Evolutionary conservation across 805 yeast genomes (phyloP), one percentile per base, ranked within the genome.

Genomic region (Metschnikowia baotianmanensis): DNA sequence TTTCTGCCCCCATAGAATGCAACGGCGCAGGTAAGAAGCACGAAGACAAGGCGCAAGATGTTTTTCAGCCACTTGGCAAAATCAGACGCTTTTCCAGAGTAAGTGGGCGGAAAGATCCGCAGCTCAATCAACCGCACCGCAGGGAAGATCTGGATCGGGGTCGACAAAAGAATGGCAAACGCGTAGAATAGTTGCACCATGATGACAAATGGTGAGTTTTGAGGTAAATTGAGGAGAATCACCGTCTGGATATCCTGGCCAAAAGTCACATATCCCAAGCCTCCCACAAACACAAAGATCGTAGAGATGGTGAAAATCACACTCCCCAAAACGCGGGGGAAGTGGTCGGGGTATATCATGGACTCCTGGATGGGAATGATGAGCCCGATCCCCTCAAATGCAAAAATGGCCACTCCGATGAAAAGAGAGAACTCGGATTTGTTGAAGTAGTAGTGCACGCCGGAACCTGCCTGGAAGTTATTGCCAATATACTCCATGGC

Each of bases 321-420:
- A 34, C 74, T 58, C 12, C 71, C 69, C 37, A 86, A 61, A 1
- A 85, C 86, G 40, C 69, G 57, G 13, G 91, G 89, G 56, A 83
- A 86, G 47, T 83, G 74, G 46, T 80, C 79, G 1, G 93, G 93
- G 50, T 82, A 64, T 36, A 71, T 74, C 93, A 86, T 86, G 1
- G 93, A 82, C 51, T 85, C 86, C 54, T 85, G 88, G 38, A 86
- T 82, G 0, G 95, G 95, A 18, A 86, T 82, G 36, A 86, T 82
- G 34, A 86, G 67, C 0, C 95, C 93, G 42, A 86, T 84, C 1
- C 95, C 95, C 63, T 86, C 95, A 56, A 84, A 86, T n/a, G 93
- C 88, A 67, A 86, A 86, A 22, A 86, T 85, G 2, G 91, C 90
- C 6, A 86, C 86, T 7, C 95, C 95, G 36, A 85, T 80, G 55